Percentiles rank a stretch among this genome's conserved stretches.
Conservation (phyloP, 371 early-diverging fungal genomes). For the Smittium culicis region DNA sequence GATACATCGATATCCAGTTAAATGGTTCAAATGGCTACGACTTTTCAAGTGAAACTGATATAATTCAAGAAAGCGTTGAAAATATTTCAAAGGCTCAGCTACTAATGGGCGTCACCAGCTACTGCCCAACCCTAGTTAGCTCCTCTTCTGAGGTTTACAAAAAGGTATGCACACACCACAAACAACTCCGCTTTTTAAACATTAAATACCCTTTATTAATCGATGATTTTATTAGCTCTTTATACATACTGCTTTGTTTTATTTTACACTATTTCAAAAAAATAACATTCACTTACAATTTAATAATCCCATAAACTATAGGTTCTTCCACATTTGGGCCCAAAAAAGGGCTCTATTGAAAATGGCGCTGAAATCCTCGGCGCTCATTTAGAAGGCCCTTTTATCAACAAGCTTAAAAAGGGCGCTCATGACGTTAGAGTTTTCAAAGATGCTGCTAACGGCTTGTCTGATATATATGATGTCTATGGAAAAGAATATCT, state of each 20-base stretch:
- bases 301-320: constrained; percentile 26
- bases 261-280: too few relatives aligned
- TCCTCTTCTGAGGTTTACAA: constrained; percentile 57
- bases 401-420: constrained; percentile 54
- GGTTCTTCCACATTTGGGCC: constrained; percentile 44
- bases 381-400: constrained; percentile 75
- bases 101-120: constrained; percentile 64
- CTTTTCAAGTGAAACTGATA: constrained; percentile 51
- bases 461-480: constrained; percentile 50
- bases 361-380: constrained; percentile 65
- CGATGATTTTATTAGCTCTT: too few relatives aligned
- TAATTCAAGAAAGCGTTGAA: constrained; percentile 37
- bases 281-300: too few relatives aligned
- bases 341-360: constrained; percentile 49
- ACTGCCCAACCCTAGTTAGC: constrained; percentile 72
- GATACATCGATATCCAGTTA: constrained; percentile 70
- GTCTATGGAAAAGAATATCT: constrained; percentile 49
- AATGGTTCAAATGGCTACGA: constrained; percentile 69
- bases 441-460: constrained; percentile 48
- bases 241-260: too few relatives aligned
- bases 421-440: constrained; percentile 66
- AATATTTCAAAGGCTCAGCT: constrained; percentile 61
- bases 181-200: too few relatives aligned
- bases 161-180: too few relatives aligned
- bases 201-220: too few relatives aligned